Conservation (phyloP, 345 rosid genomes). For the Heritiera fomes region DNA sequence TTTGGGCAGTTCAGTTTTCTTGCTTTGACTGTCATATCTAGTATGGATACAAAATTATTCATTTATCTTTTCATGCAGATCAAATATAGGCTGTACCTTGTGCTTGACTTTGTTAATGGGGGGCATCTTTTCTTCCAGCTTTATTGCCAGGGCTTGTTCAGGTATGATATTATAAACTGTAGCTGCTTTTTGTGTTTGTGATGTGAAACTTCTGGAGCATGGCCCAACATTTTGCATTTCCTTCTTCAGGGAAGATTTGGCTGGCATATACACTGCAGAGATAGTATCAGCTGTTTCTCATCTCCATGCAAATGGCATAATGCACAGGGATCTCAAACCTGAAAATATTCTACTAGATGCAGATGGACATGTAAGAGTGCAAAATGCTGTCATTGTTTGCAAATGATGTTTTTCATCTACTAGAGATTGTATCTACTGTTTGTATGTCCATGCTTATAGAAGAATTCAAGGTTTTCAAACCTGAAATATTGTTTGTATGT, state of each 20-base stretch:
- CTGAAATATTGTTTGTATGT: constrained; percentile 45
- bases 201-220: not conserved
- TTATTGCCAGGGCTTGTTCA: constrained; percentile 92
- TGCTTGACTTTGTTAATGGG: constrained; percentile 93
- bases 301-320: constrained; percentile 91
- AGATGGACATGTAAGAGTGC: constrained; percentile 73
- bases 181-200: constrained; percentile 1
- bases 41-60: not conserved
- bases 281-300: constrained; percentile 88
- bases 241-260: constrained; percentile 82
- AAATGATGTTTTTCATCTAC: not conserved
- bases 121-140: constrained; percentile 99
- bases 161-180: constrained; percentile 37
- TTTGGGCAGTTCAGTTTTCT: not conserved
- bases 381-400: not conserved
- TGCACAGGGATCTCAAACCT: constrained; percentile 99
- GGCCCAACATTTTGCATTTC: constrained; percentile 13
- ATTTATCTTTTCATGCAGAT: constrained; percentile 52
- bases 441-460: constrained; percentile 35
- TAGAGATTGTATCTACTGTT: constrained; percentile 42
- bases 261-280: constrained; percentile 89
- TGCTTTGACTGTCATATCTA: constrained; percentile 13
- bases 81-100: constrained; percentile 84
- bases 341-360: constrained; percentile 87
- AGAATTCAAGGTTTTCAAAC: constrained; percentile 40